phyloP scores from a whole-genome alignment of 352 stramenopile genomes.

The Phytophthora parvispora region DNA sequence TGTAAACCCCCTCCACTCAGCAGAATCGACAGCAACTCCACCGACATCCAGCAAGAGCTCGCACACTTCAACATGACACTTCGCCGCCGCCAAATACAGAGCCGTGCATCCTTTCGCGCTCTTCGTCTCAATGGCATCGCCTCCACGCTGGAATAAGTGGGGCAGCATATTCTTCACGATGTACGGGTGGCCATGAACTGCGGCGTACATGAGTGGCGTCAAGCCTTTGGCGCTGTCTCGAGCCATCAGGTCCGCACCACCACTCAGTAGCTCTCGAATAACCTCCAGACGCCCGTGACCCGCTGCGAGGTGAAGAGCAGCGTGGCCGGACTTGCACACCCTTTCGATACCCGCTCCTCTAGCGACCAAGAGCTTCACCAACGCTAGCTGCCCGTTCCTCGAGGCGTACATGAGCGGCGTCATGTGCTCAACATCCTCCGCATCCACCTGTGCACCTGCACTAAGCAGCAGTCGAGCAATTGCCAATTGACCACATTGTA shows the following conservation, averaged over 20 bases:
- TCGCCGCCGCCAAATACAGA: slow-evolving; percentile 28
- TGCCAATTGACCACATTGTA: slow-evolving; percentile 22
- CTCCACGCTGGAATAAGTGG: slow-evolving; percentile 5
- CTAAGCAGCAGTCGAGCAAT: slow-evolving; percentile 19
- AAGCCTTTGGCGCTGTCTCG: slow-evolving; percentile 22
- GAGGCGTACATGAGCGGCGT: slow-evolving; percentile 35
- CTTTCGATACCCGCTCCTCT: slow-evolving; percentile 18
- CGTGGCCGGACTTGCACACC: slow-evolving; percentile 12
- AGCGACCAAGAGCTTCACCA: slow-evolving; percentile 25
- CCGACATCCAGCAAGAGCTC: slow-evolving; percentile 33
- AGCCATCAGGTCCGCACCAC: slow-evolving; percentile 19
- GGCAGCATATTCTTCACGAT: slow-evolving; percentile 33
- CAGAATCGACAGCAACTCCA: slow-evolving; percentile 25
- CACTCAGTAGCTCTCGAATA: slow-evolving; percentile 23
- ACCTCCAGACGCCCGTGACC: slow-evolving; percentile 28
- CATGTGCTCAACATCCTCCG: slow-evolving; percentile 22
- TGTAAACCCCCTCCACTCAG: slow-evolving; percentile 29
- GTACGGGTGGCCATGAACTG: slow-evolving; percentile 21
- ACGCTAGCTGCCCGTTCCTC: slow-evolving; percentile 25
- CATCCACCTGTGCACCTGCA: slow-evolving; percentile 21
- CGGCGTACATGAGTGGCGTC: slow-evolving; percentile 36
- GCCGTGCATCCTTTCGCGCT: slow-evolving; percentile 26
- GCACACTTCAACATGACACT: slow-evolving; percentile 26
- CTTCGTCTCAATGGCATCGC: slow-evolving; percentile 27
- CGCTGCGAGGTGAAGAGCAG: slow-evolving; percentile 30